These are phyloP conservation scores for Fusarium tuaranense DNA, from an alignment of 2,329 filamentous ascomycete species.

Conservation along the genomic window DNA sequence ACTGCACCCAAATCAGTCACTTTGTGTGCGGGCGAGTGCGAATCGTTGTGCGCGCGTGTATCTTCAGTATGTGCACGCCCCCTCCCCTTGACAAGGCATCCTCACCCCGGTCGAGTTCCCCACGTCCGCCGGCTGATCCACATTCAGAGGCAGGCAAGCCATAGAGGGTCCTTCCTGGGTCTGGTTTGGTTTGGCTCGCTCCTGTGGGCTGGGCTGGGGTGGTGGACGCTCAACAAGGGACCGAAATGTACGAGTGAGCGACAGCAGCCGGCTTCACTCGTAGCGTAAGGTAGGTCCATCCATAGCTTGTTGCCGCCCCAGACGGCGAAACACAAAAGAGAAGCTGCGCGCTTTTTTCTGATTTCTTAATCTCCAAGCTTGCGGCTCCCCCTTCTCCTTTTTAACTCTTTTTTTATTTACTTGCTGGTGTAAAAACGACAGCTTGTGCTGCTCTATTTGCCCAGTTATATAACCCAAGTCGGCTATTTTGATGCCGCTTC, in stretches of 20 bases:
- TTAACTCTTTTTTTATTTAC: slow-evolving; percentile 10
- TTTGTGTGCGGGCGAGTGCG: slow-evolving; percentile 7
- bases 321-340: slow-evolving; percentile 39
- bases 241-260: slow-evolving; percentile 32
- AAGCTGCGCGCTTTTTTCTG: slow-evolving; percentile 44
- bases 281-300: slow-evolving; percentile 9
- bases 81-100: slow-evolving; percentile 25
- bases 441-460: slow-evolving; percentile 22
- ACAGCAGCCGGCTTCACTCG: slow-evolving; percentile 39
- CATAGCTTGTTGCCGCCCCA: slow-evolving; percentile 23
- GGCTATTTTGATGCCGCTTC: slow-evolving; percentile 37
- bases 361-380: slow-evolving; percentile 16
- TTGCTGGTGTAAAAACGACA: slow-evolving; percentile 1
- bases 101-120: slow-evolving; percentile 32
- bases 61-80: slow-evolving; percentile 30
- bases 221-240: slow-evolving; percentile 29
- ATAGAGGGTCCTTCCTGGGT: slow-evolving; percentile 19
- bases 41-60: slow-evolving; percentile 22
- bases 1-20: slow-evolving; percentile 26
- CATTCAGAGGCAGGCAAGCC: slow-evolving; percentile 20
- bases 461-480: slow-evolving; percentile 7
- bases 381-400: slow-evolving; percentile 11
- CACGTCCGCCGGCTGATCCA: slow-evolving; percentile 31
- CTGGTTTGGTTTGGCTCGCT: slow-evolving; percentile 33
- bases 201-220: slow-evolving; percentile 19